phyloP scores from a whole-genome alignment of 23 red algal species.

The Gracilaria caudata region DNA sequence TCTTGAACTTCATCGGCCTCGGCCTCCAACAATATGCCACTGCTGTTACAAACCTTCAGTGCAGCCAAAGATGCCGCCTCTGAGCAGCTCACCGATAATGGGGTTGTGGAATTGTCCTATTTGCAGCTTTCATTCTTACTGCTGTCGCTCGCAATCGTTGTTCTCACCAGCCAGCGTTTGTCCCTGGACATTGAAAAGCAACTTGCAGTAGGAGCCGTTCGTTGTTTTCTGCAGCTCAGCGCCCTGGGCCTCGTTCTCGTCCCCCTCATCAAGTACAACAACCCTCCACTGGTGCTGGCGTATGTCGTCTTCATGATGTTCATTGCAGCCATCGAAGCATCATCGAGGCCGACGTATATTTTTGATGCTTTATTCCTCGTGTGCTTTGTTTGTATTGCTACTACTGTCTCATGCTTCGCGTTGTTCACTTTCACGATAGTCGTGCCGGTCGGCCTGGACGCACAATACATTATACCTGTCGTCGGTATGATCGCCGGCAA shows the following conservation, averaged over 20 bases:
- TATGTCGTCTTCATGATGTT: conserved; percentile 79
- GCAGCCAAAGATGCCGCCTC: not conserved
- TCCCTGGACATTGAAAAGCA: conserved; percentile 70
- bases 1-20: not conserved
- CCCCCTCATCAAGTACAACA: conserved; percentile 74
- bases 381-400: conserved; percentile 61
- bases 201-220: conserved; percentile 68
- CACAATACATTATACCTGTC: conserved; percentile 87
- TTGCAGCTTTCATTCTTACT: conserved; percentile 19
- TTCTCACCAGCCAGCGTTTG: conserved; percentile 55
- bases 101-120: conserved; percentile 42
- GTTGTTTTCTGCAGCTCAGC: conserved; percentile 78
- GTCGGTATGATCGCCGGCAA: conserved; percentile 94
- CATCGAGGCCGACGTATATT: conserved; percentile 60
- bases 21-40: not conserved
- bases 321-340: conserved; percentile 73
- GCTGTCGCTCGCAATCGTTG: conserved; percentile 23
- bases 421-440: conserved; percentile 71
- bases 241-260: conserved; percentile 82
- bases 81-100: conserved; percentile 25
- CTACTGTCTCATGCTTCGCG: conserved; percentile 41
- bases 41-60: not conserved
- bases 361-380: conserved; percentile 48
- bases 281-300: conserved; percentile 46
- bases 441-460: conserved; percentile 65